Percentiles rank a stretch among this genome's conserved stretches.
Conservation (phyloP, 257 asterid genomes). For the Solanum medicagineum region DNA sequence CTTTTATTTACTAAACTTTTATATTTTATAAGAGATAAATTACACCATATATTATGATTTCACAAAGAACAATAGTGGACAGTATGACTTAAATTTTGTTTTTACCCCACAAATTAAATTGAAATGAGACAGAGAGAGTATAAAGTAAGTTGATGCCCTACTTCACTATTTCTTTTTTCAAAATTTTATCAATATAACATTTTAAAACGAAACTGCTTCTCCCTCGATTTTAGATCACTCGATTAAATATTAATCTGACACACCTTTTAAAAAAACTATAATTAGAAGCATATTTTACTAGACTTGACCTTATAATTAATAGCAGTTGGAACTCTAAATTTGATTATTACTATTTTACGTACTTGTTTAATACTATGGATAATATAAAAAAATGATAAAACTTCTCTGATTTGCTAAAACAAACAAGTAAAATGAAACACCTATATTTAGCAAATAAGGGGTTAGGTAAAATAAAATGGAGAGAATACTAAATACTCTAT, state of each 20-base stretch:
- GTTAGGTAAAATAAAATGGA: not conserved
- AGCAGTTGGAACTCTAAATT: too few species aligned
- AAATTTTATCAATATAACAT: not conserved
- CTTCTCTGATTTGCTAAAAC: not conserved
- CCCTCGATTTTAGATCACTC: not conserved
- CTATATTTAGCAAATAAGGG: not conserved
- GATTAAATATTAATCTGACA: rapidly evolving
- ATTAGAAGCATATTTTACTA: not conserved
- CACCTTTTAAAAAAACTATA: not conserved
- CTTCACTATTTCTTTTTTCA: not conserved
- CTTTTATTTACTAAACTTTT: too few species aligned
- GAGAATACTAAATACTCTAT: too few species aligned
- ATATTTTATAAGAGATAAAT: too few species aligned
- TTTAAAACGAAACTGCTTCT: not conserved
- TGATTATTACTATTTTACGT: too few species aligned
- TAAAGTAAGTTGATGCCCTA: not conserved
- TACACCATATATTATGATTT: too few species aligned
- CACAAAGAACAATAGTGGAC: too few species aligned
- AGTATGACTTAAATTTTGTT: too few species aligned
- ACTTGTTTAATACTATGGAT: not conserved
- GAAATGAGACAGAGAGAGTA: too few species aligned
- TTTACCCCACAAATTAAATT: too few species aligned
- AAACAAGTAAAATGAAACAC: not conserved
- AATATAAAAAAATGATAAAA: too few species aligned
- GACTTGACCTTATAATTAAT: too few species aligned